Conservation (phyloP, 148 eudicot genomes). For the Vaccinium corymbosum region DNA sequence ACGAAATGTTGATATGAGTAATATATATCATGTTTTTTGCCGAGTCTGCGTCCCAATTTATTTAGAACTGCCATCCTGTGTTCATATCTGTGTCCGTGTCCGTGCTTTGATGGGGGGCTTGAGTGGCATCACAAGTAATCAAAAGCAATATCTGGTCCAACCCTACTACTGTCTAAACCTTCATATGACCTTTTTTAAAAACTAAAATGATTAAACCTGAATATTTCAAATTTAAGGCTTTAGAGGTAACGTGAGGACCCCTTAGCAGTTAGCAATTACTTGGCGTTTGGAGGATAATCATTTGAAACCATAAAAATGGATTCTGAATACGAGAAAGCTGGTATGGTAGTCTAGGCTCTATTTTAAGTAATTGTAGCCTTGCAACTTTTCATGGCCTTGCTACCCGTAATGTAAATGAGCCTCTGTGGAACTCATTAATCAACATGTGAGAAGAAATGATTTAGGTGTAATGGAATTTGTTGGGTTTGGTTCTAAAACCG, state of each 20-base stretch:
- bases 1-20: background rate
- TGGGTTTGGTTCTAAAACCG: background rate
- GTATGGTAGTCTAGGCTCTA: background rate
- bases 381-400: background rate
- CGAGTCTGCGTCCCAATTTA: background rate
- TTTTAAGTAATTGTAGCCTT: background rate
- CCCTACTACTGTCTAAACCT: background rate
- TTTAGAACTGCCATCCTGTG: background rate
- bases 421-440: constrained; percentile 7
- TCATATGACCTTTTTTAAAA: background rate
- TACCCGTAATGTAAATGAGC: background rate
- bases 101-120: background rate
- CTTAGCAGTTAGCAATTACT: background rate
- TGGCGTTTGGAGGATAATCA: background rate
- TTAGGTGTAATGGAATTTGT: background rate
- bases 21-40: background rate
- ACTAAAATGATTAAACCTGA: background rate
- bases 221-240: background rate
- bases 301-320: background rate
- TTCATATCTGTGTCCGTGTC: background rate
- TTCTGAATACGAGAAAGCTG: background rate
- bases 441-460: background rate
- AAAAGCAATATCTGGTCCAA: background rate
- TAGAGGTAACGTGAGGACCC: background rate
- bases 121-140: background rate